phyloP scores from a whole-genome alignment of 768 basidiomycete genomes.

The Suillus alpinus region DNA sequence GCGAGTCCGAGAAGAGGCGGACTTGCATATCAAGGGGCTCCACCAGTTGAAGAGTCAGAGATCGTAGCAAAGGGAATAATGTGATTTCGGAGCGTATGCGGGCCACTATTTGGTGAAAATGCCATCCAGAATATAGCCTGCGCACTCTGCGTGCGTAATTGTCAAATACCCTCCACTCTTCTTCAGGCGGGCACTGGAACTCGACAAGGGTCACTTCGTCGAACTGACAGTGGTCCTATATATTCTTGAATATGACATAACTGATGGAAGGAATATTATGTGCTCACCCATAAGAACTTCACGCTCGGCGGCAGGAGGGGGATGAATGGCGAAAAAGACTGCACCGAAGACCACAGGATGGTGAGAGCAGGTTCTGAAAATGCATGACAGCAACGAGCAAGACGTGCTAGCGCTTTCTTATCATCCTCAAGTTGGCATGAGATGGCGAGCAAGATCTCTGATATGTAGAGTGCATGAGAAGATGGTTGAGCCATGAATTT shows the following conservation, averaged over 20 bases:
- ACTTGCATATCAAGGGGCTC: not conserved
- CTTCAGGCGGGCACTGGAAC: constrained; percentile 9
- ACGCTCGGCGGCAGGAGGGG: constrained; percentile 12
- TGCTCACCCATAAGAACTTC: constrained; percentile 13
- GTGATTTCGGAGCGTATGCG: not conserved
- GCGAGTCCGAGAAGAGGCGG: constrained; percentile 13
- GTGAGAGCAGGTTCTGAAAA: constrained; percentile 12
- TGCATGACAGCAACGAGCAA: constrained; percentile 11
- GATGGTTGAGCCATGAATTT: not conserved
- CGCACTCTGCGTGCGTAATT: constrained; percentile 15
- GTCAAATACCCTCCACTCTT: constrained; percentile 16
- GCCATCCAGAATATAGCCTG: constrained; percentile 3
- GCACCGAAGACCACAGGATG: constrained; percentile 16
- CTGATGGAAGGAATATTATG: not conserved
- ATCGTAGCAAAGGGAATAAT: not conserved
- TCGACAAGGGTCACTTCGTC: constrained; percentile 5
- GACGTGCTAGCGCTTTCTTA: constrained; percentile 6
- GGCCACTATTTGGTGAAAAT: constrained; percentile 7
- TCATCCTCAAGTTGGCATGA: constrained; percentile 11
- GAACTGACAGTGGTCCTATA: not conserved
- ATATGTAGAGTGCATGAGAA: constrained; percentile 11
- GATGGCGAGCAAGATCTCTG: constrained; percentile 13
- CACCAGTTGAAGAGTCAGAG: not conserved
- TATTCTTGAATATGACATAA: not conserved
- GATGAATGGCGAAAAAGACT: constrained; percentile 12